phyloP scores from a whole-genome alignment of 371 early-diverging fungal species.

The Mucor indicus region DNA sequence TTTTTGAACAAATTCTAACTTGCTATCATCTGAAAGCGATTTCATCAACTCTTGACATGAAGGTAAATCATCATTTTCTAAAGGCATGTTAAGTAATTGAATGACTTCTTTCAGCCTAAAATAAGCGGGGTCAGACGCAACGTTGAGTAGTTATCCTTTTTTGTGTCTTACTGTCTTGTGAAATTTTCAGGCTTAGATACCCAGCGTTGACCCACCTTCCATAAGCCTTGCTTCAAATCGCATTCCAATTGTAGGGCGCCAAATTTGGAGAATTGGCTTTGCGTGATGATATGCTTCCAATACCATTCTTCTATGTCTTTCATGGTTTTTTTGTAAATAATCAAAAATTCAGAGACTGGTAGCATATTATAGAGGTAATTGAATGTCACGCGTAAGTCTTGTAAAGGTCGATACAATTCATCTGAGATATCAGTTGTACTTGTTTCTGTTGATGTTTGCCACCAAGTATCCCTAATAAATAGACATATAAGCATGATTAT shows the following conservation, averaged over 20 bases:
- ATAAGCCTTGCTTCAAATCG: slow-evolving; percentile 59
- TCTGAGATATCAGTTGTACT: slow-evolving; percentile 46
- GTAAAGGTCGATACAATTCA: slow-evolving; percentile 60
- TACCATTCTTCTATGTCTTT: slow-evolving; percentile 63
- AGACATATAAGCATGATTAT: background rate
- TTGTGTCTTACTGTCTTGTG: slow-evolving; percentile 29
- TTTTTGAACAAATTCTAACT: slow-evolving; percentile 15
- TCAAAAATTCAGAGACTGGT: slow-evolving; percentile 45
- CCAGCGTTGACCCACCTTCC: slow-evolving; percentile 50
- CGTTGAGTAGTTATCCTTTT: background rate
- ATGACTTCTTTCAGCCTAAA: slow-evolving; percentile 42
- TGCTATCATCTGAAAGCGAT: slow-evolving; percentile 31
- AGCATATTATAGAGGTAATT: slow-evolving; percentile 43
- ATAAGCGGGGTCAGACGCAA: slow-evolving; percentile 1
- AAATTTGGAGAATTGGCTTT: slow-evolving; percentile 52
- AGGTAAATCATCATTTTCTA: slow-evolving; percentile 16
- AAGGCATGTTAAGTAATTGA: slow-evolving; percentile 38
- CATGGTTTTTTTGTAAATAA: slow-evolving; percentile 43
- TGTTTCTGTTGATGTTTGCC: slow-evolving; percentile 21
- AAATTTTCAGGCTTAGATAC: slow-evolving; percentile 58
- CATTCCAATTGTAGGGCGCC: slow-evolving; percentile 53
- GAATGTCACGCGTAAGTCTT: slow-evolving; percentile 45
- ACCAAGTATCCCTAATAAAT: slow-evolving; percentile 22
- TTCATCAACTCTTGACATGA: slow-evolving; percentile 44
- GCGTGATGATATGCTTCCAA: slow-evolving; percentile 55